Evolutionary conservation across 2,329 filamentous ascomycete genomes (phyloP).

Genomic region (Beauveria medogensis): DNA sequence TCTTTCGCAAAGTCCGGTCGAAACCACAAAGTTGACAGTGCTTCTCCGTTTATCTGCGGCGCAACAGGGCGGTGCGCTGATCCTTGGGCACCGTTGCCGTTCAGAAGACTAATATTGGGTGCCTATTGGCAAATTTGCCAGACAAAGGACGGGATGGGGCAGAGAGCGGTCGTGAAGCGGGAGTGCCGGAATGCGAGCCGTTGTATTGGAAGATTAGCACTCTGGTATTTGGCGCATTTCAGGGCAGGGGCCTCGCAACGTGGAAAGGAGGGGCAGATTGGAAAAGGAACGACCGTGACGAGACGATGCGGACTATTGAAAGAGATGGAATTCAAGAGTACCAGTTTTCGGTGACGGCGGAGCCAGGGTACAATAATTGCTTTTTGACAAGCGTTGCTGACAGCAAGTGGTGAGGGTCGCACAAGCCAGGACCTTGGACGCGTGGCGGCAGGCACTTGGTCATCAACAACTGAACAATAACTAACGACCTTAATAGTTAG

Average conservation of each 20-base stretch:
- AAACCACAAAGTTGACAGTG: not conserved
- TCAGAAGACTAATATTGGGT: not conserved
- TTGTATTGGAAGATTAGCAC: constrained; percentile 9
- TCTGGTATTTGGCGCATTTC: constrained; percentile 14
- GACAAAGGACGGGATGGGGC: not conserved
- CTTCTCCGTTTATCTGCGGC: not conserved
- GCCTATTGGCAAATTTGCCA: not conserved
- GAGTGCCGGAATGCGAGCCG: constrained; percentile 12
- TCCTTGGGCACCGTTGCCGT: not conserved
- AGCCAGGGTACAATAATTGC: not conserved
- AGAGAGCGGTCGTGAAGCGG: not conserved
- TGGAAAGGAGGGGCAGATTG: constrained; percentile 5
- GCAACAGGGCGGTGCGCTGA: not conserved
- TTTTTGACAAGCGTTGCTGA: not conserved
- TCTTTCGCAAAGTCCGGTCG: not conserved
- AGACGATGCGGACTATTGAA: not conserved
- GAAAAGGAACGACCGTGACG: not conserved
- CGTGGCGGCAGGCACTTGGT: not conserved
- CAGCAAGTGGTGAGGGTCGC: not conserved
- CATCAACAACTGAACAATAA: not conserved
- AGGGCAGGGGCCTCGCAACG: not conserved
- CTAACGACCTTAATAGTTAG: too few relatives aligned
- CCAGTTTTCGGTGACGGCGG: too few relatives aligned
- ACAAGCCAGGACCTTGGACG: not conserved
- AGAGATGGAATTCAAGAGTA: not conserved